Conservation (phyloP, 805 yeast genomes). For the Lipomyces starkeyi region DNA sequence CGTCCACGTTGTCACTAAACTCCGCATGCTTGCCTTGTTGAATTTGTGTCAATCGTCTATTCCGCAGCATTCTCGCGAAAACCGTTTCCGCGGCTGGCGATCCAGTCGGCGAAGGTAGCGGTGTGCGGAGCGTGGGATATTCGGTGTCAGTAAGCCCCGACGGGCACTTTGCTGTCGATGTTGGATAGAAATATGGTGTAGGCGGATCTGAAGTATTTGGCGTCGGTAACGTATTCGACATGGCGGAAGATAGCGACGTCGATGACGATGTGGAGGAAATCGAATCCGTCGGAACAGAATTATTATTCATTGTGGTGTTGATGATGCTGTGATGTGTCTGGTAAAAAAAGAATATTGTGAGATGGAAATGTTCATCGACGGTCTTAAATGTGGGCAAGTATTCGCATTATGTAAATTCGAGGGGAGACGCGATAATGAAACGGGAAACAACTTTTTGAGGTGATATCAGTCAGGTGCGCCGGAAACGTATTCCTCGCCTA, state of each 20-base stretch:
- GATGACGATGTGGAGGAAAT: not conserved
- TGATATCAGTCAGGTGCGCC: too few species aligned
- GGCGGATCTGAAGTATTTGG: not conserved
- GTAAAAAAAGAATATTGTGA: not conserved
- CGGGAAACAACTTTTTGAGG: too few species aligned
- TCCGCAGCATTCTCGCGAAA: not conserved
- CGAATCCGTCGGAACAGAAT: not conserved
- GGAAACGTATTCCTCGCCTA: too few species aligned
- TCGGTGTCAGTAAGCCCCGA: too few species aligned
- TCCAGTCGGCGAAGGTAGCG: conserved; percentile 25
- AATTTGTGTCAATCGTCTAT: not conserved
- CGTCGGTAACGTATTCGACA: not conserved
- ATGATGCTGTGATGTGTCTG: not conserved
- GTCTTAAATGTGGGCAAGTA: not conserved
- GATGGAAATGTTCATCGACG: not conserved
- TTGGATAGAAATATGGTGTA: not conserved
- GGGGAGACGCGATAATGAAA: too few species aligned
- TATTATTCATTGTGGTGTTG: not conserved
- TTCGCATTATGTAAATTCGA: not conserved
- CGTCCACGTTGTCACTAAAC: not conserved
- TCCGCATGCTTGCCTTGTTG: not conserved
- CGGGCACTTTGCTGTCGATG: not conserved
- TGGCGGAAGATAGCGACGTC: not conserved
- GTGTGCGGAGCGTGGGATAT: conserved; percentile 14
- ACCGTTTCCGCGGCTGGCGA: conserved; percentile 11